These are phyloP conservation scores for Marasmius oreades DNA, from an alignment of 1,284 basidiomycete species.

Conservation along the genomic window DNA sequence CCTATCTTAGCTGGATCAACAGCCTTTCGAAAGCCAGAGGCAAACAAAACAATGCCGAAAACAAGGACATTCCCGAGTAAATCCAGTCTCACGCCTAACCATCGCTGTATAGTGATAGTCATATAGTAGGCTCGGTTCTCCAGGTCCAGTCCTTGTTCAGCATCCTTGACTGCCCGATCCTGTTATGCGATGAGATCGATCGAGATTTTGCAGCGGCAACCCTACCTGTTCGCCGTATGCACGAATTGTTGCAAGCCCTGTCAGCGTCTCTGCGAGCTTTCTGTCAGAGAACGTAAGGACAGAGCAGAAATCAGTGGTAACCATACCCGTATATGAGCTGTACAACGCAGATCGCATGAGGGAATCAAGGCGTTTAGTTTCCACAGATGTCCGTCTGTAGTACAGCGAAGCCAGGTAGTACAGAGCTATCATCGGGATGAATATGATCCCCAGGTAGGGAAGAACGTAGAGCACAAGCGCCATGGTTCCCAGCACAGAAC, in stretches of 20 bases:
- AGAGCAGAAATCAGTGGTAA: slow-evolving; percentile 13
- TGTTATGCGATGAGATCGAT: slow-evolving; percentile 14
- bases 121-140: slow-evolving; percentile 81
- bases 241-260: slow-evolving; percentile 42
- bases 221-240: slow-evolving; percentile 40
- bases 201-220: not conserved
- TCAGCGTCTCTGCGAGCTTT: slow-evolving; percentile 34
- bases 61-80: slow-evolving; percentile 72
- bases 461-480: slow-evolving; percentile 62
- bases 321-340: slow-evolving; percentile 44
- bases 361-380: slow-evolving; percentile 70
- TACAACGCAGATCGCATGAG: slow-evolving; percentile 65
- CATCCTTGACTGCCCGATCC: slow-evolving; percentile 43
- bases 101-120: slow-evolving; percentile 46
- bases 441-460: slow-evolving; percentile 59
- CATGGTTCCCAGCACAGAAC: slow-evolving; percentile 49
- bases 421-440: slow-evolving; percentile 46
- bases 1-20: slow-evolving; percentile 48
- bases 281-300: slow-evolving; percentile 3
- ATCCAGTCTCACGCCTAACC: slow-evolving; percentile 59
- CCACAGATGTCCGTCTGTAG: slow-evolving; percentile 56
- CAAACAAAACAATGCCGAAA: slow-evolving; percentile 70
- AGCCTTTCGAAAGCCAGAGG: slow-evolving; percentile 41
- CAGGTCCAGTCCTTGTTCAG: slow-evolving; percentile 62
- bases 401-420: slow-evolving; percentile 49